Conservation (phyloP, 2,329 filamentous ascomycete species). For the Laburnicola sp. region DNA sequence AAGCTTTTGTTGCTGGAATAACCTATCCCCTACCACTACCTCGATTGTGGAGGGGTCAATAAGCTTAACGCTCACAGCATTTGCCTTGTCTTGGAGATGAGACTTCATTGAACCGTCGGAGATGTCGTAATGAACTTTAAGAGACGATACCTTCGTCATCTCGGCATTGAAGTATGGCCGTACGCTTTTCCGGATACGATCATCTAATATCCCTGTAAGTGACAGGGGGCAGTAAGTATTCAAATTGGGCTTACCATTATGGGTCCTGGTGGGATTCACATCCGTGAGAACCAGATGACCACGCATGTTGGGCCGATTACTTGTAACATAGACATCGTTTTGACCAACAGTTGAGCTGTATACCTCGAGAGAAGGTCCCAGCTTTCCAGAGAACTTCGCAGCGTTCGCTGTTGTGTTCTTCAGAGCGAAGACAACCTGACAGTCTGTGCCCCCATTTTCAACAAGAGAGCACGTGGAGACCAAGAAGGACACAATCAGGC, state of each 20-base stretch:
- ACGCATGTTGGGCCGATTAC: slow-evolving; percentile 28
- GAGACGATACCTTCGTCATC: not conserved
- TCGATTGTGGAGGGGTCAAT: slow-evolving; percentile 2
- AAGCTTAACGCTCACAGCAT: not conserved
- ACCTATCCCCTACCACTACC: not conserved
- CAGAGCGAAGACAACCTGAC: slow-evolving; percentile 8
- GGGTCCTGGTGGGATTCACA: not conserved
- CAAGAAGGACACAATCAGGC: slow-evolving; percentile 19
- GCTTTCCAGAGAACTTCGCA: not conserved
- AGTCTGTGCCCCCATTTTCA: not conserved
- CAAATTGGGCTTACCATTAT: not conserved
- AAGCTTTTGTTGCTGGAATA: not conserved
- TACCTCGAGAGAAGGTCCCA: slow-evolving; percentile 8
- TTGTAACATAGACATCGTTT: slow-evolving; percentile 30
- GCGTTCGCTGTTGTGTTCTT: slow-evolving; percentile 8
- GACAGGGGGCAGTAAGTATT: too few relatives aligned
- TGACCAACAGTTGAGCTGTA: slow-evolving; percentile 10
- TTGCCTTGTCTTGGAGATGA: too few relatives aligned
- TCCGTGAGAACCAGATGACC: slow-evolving; percentile 2
- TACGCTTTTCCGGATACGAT: not conserved
- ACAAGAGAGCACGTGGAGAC: slow-evolving; percentile 11
- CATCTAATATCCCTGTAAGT: not conserved
- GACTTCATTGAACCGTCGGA: too few relatives aligned
- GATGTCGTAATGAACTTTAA: not conserved
- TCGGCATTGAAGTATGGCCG: not conserved